A percentile compares a stretch with the other conserved stretches of the same genome.
These are phyloP conservation scores for Nothopassalora personata DNA, from an alignment of 2,329 filamentous ascomycete species.

Conservation along the genomic window DNA sequence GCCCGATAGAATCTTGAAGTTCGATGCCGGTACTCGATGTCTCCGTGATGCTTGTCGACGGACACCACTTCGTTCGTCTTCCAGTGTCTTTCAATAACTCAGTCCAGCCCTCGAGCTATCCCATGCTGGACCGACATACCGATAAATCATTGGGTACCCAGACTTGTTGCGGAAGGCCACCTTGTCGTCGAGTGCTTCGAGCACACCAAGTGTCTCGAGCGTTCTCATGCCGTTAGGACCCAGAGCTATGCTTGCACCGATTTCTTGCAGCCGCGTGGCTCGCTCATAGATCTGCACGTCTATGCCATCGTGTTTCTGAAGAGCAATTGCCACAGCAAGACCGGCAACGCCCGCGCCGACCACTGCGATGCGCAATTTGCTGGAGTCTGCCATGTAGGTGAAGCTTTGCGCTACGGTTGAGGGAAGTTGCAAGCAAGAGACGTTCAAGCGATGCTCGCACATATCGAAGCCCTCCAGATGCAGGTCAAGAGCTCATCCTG, in stretches of 20 bases:
- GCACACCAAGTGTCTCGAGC: slow-evolving; percentile 33
- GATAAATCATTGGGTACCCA: slow-evolving; percentile 34
- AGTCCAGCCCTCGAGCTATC: background rate
- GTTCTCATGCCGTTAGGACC: slow-evolving; percentile 38
- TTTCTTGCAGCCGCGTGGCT: slow-evolving; percentile 33
- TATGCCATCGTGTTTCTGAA: slow-evolving; percentile 28
- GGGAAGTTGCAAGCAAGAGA: background rate
- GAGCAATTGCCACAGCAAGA: slow-evolving; percentile 35
- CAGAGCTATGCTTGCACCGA: slow-evolving; percentile 37
- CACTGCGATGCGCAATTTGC: slow-evolving; percentile 29
- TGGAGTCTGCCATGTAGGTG: slow-evolving; percentile 5
- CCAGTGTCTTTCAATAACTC: slow-evolving; percentile 26
- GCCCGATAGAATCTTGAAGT: slow-evolving; percentile 36
- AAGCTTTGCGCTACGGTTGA: background rate
- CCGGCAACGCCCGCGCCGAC: slow-evolving; percentile 38
- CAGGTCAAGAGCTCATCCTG: background rate
- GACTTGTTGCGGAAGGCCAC: slow-evolving; percentile 32
- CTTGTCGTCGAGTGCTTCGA: slow-evolving; percentile 31
- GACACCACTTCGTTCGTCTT: slow-evolving; percentile 37
- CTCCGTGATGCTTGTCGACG: slow-evolving; percentile 29
- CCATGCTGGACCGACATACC: slow-evolving; percentile 19
- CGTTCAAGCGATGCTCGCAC: background rate
- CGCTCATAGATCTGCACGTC: slow-evolving; percentile 36
- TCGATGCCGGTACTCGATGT: slow-evolving; percentile 30
- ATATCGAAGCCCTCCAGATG: background rate